Conservation (phyloP, 2,329 filamentous ascomycete genomes). For the Fonsecaea pedrosoi region DNA sequence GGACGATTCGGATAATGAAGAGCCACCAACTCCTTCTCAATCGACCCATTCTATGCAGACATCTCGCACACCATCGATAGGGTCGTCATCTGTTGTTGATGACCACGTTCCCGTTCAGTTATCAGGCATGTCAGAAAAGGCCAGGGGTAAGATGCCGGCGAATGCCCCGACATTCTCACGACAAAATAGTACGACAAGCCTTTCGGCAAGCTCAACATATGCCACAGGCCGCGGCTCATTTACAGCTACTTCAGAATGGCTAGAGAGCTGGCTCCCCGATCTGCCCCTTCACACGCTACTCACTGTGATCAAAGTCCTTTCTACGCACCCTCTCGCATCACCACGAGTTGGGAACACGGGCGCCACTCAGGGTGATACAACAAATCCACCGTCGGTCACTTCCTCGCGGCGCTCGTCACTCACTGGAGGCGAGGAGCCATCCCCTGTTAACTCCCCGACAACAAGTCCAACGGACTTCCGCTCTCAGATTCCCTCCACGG, state of each 20-base stretch:
- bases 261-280: conserved; percentile 92
- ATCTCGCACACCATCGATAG: conserved; percentile 71
- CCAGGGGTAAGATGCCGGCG: conserved; percentile 91
- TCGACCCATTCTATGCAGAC: conserved; percentile 62
- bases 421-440: conserved; percentile 48
- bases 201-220: conserved; percentile 69
- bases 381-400: conserved; percentile 39
- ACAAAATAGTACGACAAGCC: conserved; percentile 85
- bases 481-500: conserved; percentile 51
- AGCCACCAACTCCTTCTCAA: conserved; percentile 65
- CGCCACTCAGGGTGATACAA: not conserved
- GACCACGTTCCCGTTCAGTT: conserved; percentile 83
- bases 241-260: conserved; percentile 79
- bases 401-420: conserved; percentile 44
- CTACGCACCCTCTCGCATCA: conserved; percentile 52
- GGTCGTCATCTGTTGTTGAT: conserved; percentile 69
- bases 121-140: conserved; percentile 95
- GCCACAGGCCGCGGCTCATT: conserved; percentile 67
- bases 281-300: conserved; percentile 86
- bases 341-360: conserved; percentile 40
- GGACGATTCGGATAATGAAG: conserved; percentile 73
- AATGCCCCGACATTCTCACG: conserved; percentile 82
- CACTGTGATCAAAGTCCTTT: conserved; percentile 70
- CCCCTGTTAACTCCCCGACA: conserved; percentile 34
- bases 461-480: conserved; percentile 45